A percentile compares a stretch with the other conserved stretches of the same genome.
Conservation (phyloP, 352 stramenopile genomes). For the Phytophthora meadii region DNA sequence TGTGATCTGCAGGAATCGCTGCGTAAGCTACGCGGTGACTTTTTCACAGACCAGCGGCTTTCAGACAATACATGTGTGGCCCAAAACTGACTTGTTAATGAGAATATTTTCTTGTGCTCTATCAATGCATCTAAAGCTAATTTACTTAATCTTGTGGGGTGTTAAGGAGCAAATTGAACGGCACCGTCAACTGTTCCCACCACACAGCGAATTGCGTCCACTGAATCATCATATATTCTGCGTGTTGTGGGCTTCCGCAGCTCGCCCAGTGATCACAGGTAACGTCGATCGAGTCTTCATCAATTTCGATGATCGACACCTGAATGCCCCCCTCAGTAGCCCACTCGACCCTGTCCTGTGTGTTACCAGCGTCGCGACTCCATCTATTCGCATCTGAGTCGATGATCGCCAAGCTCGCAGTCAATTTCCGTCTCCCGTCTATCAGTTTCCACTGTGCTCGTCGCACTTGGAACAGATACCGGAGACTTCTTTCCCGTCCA, state of each 20-base stretch:
- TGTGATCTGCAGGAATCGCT: neutral
- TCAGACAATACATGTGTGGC: no score
- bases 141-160: conserved; percentile 26
- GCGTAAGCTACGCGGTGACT: no score
- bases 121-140: no score
- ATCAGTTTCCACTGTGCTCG: conserved; percentile 20
- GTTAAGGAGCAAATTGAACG: conserved; percentile 79
- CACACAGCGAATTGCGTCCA: conserved; percentile 56
- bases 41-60: no score
- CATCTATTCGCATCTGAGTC: conserved; percentile 39
- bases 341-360: conserved; percentile 33
- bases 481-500: conserved; percentile 17
- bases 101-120: no score
- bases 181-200: conserved; percentile 56
- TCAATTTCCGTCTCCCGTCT: conserved; percentile 20
- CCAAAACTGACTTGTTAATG: no score
- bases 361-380: conserved; percentile 29
- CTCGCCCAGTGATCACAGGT: conserved; percentile 39
- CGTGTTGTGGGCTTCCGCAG: conserved; percentile 46
- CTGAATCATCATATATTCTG: conserved; percentile 60
- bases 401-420: conserved; percentile 29
- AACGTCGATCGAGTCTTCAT: conserved; percentile 34
- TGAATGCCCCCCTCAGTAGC: conserved; percentile 35
- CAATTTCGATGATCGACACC: conserved; percentile 36
- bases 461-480: conserved; percentile 29